phyloP scores from a whole-genome alignment of 257 asterid genomes.

The Catharanthus roseus region DNA sequence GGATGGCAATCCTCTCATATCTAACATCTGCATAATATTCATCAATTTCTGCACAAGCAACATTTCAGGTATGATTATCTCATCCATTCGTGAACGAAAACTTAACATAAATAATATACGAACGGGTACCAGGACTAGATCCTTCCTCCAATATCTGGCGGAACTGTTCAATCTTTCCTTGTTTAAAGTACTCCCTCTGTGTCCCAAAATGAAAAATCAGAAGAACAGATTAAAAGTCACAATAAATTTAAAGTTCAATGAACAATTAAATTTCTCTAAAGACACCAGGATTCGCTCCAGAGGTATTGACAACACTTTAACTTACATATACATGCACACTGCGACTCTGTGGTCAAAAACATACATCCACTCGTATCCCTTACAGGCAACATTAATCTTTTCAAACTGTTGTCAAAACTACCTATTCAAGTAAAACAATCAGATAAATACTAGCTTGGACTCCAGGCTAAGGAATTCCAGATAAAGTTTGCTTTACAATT shows the following conservation, averaged over 20 bases:
- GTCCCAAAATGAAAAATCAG: slow-evolving; percentile 22
- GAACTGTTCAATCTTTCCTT: slow-evolving; percentile 86
- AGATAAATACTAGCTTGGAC: neutral
- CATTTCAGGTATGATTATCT: slow-evolving; percentile 9
- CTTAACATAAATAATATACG: neutral
- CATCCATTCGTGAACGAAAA: neutral
- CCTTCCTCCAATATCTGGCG: slow-evolving; percentile 97
- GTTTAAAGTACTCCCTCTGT: slow-evolving; percentile 99
- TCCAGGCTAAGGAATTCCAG: neutral
- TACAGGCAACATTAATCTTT: neutral
- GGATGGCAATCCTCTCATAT: slow-evolving; percentile 93
- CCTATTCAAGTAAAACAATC: neutral
- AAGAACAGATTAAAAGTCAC: neutral
- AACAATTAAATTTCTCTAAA: neutral
- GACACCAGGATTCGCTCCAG: neutral
- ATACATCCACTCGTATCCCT: neutral
- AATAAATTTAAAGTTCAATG: neutral
- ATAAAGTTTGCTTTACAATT: neutral
- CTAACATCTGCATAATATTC: slow-evolving; percentile 95
- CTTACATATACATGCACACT: neutral
- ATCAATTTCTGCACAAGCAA: slow-evolving; percentile 74
- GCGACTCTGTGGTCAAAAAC: neutral
- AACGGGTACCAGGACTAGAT: slow-evolving; percentile 78
- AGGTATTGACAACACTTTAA: neutral
- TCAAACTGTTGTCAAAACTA: neutral